Conservation (phyloP, 164 flowering plant genomes). For the Sextonia rubra region DNA sequence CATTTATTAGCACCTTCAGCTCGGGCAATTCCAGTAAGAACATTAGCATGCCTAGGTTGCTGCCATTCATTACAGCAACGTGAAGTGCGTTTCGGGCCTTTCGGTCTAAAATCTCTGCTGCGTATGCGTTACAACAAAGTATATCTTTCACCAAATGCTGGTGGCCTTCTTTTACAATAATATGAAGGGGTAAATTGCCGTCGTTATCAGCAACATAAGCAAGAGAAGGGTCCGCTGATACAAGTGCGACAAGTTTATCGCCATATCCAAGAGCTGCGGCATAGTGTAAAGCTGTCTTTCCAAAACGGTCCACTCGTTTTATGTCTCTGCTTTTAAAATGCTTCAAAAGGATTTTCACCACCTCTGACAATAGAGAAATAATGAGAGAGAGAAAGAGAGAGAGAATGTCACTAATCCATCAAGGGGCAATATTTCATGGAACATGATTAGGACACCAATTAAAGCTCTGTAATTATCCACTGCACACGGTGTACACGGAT, state of each 20-base stretch:
- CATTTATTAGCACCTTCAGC: constrained; percentile 1
- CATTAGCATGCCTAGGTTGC: not conserved
- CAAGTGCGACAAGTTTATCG: not conserved
- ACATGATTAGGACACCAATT: too few relatives aligned
- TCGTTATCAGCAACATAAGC: constrained; percentile 1
- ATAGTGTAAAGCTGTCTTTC: constrained; percentile 9
- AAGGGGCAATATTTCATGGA: too few relatives aligned
- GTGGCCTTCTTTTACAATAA: not conserved
- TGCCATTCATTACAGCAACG: not conserved
- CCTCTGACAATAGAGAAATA: not conserved
- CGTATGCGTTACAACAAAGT: not conserved
- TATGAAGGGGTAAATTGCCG: constrained; percentile 2
- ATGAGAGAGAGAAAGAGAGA: too few relatives aligned
- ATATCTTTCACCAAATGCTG: not conserved
- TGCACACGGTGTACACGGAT: too few relatives aligned
- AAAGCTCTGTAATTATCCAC: too few relatives aligned
- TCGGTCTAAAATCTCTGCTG: not conserved
- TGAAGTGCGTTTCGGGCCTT: constrained; percentile 12
- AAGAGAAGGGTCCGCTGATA: not conserved
- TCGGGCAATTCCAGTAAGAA: not conserved
- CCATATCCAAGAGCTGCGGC: not conserved
- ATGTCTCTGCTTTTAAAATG: not conserved
- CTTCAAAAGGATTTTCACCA: not conserved
- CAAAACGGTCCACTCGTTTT: not conserved
- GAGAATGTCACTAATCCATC: too few relatives aligned